Percentiles rank a stretch among this genome's conserved stretches.
Evolutionary conservation across 495 filamentous ascomycete genomes (phyloP).

Genomic region (Xeromyces bisporus): DNA sequence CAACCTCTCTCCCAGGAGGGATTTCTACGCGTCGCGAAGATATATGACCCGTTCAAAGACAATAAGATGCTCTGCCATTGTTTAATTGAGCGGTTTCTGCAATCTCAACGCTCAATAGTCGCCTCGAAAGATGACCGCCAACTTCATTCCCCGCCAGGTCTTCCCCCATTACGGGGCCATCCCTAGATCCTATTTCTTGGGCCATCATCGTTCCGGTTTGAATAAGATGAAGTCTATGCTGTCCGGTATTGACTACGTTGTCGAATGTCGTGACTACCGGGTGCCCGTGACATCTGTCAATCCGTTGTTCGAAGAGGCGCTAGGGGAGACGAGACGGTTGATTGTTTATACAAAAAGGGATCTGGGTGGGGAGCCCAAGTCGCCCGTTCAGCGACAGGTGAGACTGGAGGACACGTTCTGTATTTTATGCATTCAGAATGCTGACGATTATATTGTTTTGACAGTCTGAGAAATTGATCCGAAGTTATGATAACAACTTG

Average conservation of each 20-base stretch:
- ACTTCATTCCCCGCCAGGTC: slow-evolving; percentile 54
- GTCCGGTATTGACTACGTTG: slow-evolving; percentile 64
- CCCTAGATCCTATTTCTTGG: slow-evolving; percentile 88
- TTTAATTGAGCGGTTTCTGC: neutral
- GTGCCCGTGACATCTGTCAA: slow-evolving; percentile 79
- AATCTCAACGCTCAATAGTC: neutral
- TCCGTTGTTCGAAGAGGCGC: slow-evolving; percentile 66
- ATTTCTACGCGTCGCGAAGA: too few relatives aligned
- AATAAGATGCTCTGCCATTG: neutral
- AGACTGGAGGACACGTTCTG: slow-evolving; percentile 6
- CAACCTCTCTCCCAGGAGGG: too few relatives aligned
- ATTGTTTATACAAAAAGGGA: slow-evolving; percentile 88
- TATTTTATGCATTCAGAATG: slow-evolving; percentile 1
- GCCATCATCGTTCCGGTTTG: slow-evolving; percentile 77
- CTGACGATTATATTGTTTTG: neutral
- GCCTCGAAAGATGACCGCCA: slow-evolving; percentile 12
- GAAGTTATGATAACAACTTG: slow-evolving; percentile 37
- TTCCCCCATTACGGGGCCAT: slow-evolving; percentile 58
- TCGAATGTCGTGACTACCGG: slow-evolving; percentile 91
- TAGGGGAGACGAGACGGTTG: slow-evolving; percentile 52
- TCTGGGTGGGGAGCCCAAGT: slow-evolving; percentile 35
- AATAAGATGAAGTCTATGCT: slow-evolving; percentile 72
- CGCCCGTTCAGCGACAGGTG: slow-evolving; percentile 13
- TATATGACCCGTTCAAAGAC: too few relatives aligned
- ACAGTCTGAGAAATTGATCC: slow-evolving; percentile 32